These are phyloP conservation scores for Fraxinus pennsylvanica DNA, from an alignment of 257 asterid species.

Conservation along the genomic window DNA sequence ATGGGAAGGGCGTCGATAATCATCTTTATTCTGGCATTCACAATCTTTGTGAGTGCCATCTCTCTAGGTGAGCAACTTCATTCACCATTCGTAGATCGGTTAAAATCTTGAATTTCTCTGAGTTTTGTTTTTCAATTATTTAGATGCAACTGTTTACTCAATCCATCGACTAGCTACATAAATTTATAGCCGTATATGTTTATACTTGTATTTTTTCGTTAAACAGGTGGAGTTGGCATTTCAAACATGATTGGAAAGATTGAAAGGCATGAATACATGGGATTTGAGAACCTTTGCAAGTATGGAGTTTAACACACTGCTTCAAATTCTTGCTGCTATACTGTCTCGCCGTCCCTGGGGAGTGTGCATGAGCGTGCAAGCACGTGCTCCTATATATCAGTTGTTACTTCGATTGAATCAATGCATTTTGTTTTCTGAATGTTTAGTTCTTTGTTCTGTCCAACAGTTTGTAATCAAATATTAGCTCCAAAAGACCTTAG, in stretches of 20 bases:
- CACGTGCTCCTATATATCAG: no score
- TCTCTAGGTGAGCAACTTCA: slow-evolving; percentile 61
- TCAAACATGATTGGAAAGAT: slow-evolving; percentile 84
- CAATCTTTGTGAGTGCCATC: slow-evolving; percentile 87
- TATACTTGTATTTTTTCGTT: not conserved
- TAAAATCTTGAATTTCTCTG: no score
- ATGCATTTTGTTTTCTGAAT: not conserved
- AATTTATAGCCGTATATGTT: not conserved
- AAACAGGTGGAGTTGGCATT: slow-evolving; percentile 89
- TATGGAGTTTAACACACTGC: slow-evolving; percentile 33
- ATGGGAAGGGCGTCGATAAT: slow-evolving; percentile 90
- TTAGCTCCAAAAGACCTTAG: not conserved
- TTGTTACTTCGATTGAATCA: not conserved
- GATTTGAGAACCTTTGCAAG: slow-evolving; percentile 89
- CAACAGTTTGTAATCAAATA: not conserved
- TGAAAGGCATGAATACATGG: slow-evolving; percentile 76
- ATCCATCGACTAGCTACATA: not conserved
- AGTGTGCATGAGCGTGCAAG: not conserved
- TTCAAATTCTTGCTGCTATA: not conserved
- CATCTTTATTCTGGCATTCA: slow-evolving; percentile 83
- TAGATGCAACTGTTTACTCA: not conserved
- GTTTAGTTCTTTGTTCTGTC: not conserved
- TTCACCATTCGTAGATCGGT: not conserved
- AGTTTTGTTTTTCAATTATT: no score
- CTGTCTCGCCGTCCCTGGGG: not conserved